A percentile compares a stretch with the other conserved stretches of the same genome.
These are phyloP conservation scores for Phytophthora foliorum DNA, from an alignment of 352 stramenopile genomes.

Conservation along the genomic window DNA sequence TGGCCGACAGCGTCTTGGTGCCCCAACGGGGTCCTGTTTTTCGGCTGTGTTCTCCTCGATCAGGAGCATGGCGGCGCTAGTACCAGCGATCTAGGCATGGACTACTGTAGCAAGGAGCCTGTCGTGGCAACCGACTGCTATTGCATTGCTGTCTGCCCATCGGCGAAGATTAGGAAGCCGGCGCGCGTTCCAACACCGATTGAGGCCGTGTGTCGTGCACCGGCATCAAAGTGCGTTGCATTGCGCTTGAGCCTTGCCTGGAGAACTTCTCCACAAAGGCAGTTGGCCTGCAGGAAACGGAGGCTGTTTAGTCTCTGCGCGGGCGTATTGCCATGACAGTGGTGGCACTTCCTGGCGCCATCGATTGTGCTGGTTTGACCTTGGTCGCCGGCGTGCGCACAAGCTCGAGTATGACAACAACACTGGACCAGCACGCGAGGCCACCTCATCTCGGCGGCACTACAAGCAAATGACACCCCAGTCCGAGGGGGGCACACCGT, in stretches of 20 bases:
- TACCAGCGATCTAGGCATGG: neutral
- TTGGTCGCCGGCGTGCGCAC: no score
- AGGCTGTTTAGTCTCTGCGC: conserved; percentile 23
- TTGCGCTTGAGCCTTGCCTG: neutral
- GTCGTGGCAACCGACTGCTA: neutral
- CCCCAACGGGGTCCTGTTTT: neutral
- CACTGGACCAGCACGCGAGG: conserved; percentile 9
- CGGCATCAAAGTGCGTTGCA: neutral
- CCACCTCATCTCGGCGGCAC: conserved; percentile 13
- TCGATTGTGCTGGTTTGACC: conserved; percentile 11
- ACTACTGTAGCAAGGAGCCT: neutral
- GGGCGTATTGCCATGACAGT: conserved; percentile 21
- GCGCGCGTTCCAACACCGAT: neutral
- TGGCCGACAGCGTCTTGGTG: neutral
- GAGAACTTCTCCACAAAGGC: conserved; percentile 9
- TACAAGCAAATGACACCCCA: conserved; percentile 33
- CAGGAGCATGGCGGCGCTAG: neutral
- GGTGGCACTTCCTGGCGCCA: conserved; percentile 27
- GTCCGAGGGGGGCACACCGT: conserved; percentile 15
- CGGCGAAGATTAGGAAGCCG: conserved; percentile 14
- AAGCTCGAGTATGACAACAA: conserved; percentile 13
- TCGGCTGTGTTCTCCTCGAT: neutral
- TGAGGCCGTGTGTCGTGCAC: neutral
- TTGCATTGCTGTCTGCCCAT: conserved; percentile 4
- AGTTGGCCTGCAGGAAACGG: conserved; percentile 3